Evolutionary conservation across 495 filamentous ascomycete species (phyloP).

Genomic region (Tuber brumale): DNA sequence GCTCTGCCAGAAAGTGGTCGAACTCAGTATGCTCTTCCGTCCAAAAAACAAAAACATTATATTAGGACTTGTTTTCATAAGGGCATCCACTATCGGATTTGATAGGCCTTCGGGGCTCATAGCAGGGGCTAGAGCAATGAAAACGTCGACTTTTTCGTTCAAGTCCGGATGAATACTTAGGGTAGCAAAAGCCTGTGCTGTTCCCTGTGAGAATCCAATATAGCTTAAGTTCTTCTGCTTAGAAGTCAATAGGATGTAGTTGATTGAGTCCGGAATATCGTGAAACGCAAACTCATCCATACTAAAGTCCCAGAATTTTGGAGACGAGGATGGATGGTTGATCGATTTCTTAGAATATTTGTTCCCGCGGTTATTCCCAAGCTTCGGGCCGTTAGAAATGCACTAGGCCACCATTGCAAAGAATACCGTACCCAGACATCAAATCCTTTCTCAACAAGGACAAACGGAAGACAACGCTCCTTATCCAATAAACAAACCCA

Average conservation of each 20-base stretch:
- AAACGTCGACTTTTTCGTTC: slow-evolving; percentile 90
- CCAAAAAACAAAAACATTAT: slow-evolving; percentile 92
- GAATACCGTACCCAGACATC: slow-evolving; percentile 76
- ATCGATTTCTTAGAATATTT: slow-evolving; percentile 96
- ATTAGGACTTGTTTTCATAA: slow-evolving; percentile 89
- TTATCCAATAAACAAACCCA: slow-evolving; percentile 91
- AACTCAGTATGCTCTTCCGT: slow-evolving; percentile 84
- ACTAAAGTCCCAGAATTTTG: slow-evolving; percentile 90
- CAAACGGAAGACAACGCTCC: slow-evolving; percentile 78
- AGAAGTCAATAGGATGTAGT: slow-evolving; percentile 82
- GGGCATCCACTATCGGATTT: slow-evolving; percentile 80
- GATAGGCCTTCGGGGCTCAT: slow-evolving; percentile 87
- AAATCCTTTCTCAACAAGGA: slow-evolving; percentile 82
- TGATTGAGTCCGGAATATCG: slow-evolving; percentile 91
- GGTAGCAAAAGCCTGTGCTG: slow-evolving; percentile 91
- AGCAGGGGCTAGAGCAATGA: slow-evolving; percentile 93
- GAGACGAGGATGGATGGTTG: slow-evolving; percentile 61
- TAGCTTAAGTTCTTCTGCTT: slow-evolving; percentile 81
- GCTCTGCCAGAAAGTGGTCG: slow-evolving; percentile 94
- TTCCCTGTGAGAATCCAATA: slow-evolving; percentile 94
- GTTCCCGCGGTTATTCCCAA: slow-evolving; percentile 96
- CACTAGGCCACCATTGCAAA: background rate
- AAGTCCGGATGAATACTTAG: slow-evolving; percentile 88
- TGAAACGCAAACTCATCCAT: slow-evolving; percentile 98
- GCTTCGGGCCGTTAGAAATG: slow-evolving; percentile 43